Evolutionary conservation across 75 land plant genomes (phyloP).

Genomic region (Adiantum capillusveneris): DNA sequence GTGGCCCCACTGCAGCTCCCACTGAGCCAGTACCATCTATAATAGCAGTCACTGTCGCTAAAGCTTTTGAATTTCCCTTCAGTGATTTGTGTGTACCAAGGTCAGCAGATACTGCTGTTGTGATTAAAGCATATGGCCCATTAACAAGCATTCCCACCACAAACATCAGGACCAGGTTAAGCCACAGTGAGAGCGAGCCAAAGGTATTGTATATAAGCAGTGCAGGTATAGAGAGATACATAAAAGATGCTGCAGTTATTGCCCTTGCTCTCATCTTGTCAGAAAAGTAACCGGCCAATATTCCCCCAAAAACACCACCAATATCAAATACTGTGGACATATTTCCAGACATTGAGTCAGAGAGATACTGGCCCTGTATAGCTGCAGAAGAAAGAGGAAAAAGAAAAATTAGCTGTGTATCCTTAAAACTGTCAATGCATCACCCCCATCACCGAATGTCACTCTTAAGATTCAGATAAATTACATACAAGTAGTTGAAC

Average conservation of each 20-base stretch:
- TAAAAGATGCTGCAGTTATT: slow-evolving; percentile 81
- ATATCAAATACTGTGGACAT: slow-evolving; percentile 86
- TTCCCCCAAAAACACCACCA: slow-evolving; percentile 88
- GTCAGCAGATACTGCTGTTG: slow-evolving; percentile 88
- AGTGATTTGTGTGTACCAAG: slow-evolving; percentile 78
- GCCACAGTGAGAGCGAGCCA: slow-evolving; percentile 49
- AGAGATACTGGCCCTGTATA: slow-evolving; percentile 61
- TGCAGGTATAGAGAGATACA: slow-evolving; percentile 82
- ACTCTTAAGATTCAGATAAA: too few relatives aligned
- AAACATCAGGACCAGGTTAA: slow-evolving; percentile 63
- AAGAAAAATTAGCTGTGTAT: neutral
- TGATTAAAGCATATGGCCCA: slow-evolving; percentile 87
- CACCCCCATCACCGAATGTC: neutral
- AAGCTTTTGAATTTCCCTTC: slow-evolving; percentile 62
- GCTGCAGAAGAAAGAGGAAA: slow-evolving; percentile 23
- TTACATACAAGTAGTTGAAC: too few relatives aligned
- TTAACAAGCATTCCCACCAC: slow-evolving; percentile 71
- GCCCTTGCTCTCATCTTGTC: slow-evolving; percentile 74
- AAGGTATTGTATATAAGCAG: slow-evolving; percentile 60
- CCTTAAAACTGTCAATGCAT: neutral
- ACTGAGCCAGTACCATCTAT: slow-evolving; percentile 94
- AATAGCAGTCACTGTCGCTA: slow-evolving; percentile 89
- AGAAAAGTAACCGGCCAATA: slow-evolving; percentile 83
- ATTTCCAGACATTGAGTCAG: slow-evolving; percentile 56
- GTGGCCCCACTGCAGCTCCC: too few relatives aligned